Evolutionary conservation across 2,329 filamentous ascomycete species (phyloP).

Genomic region (Chrysoporthe puriensis): DNA sequence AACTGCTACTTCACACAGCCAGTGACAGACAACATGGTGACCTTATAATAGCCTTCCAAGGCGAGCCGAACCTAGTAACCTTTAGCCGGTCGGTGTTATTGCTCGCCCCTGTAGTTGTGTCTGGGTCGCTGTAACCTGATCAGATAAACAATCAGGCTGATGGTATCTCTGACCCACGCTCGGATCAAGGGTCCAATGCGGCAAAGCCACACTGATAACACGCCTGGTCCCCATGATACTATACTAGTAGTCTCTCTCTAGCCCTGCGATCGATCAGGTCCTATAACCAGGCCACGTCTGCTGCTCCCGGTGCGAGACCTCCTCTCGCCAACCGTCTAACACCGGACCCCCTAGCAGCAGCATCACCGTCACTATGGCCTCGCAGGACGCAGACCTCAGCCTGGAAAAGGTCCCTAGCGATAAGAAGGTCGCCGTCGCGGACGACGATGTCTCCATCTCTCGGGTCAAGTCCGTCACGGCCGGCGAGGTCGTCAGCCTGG

Average conservation of each 20-base stretch:
- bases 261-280: not conserved
- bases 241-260: not conserved
- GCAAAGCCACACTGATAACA: constrained; percentile 20
- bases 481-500: constrained; percentile 26
- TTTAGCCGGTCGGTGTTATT: not conserved
- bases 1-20: too few species aligned
- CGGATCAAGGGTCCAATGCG: not conserved
- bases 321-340: too few species aligned
- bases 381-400: constrained; percentile 7
- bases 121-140: not conserved
- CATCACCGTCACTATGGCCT: constrained; percentile 15
- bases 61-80: too few species aligned
- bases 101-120: not conserved
- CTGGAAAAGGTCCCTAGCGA: constrained; percentile 19
- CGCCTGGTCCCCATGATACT: not conserved
- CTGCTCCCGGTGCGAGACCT: not conserved
- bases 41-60: too few species aligned
- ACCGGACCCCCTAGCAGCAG: too few species aligned
- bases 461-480: constrained; percentile 22
- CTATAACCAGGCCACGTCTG: not conserved
- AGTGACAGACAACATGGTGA: too few species aligned
- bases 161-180: constrained; percentile 14
- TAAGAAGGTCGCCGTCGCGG: constrained; percentile 21
- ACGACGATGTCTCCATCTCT: constrained; percentile 26
- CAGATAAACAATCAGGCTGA: constrained; percentile 2